Evolutionary conservation across 305 asterid species (phyloP).

Genomic region (Fraxinus ornus): DNA sequence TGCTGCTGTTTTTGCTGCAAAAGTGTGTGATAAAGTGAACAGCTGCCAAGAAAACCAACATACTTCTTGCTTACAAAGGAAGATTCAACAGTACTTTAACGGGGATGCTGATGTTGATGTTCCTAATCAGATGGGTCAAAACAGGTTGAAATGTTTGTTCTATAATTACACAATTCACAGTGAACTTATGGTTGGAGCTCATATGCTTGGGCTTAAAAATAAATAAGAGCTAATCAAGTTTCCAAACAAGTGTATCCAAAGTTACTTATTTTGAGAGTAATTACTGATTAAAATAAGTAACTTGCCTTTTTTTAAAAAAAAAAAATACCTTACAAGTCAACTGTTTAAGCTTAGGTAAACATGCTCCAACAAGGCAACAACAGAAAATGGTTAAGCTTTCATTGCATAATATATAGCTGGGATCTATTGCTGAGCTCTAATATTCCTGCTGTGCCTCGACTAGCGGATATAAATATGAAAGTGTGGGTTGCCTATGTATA

Average conservation of each 20-base stretch:
- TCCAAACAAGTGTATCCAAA: background rate
- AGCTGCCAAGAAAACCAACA: constrained; percentile 67
- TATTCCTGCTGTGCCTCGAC: background rate
- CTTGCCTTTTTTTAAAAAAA: background rate
- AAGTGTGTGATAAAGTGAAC: constrained; percentile 54
- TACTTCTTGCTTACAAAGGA: constrained; percentile 70
- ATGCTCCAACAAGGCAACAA: background rate
- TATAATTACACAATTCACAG: background rate
- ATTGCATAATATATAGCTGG: background rate
- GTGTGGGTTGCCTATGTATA: background rate
- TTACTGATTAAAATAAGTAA: background rate
- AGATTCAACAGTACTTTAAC: constrained; percentile 69
- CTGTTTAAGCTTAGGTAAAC: background rate
- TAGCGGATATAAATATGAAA: background rate
- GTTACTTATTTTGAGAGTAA: background rate
- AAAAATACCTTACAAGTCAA: background rate
- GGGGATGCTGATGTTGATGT: constrained; percentile 41
- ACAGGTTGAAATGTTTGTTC: constrained; percentile 51
- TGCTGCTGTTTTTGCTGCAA: constrained; percentile 64
- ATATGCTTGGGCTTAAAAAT: background rate
- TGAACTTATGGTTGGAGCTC: background rate
- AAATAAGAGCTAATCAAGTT: background rate
- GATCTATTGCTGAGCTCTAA: background rate
- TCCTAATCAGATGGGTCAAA: constrained; percentile 49
- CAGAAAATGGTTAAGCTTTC: background rate